These are phyloP conservation scores for Platismatia glauca DNA, from an alignment of 495 filamentous ascomycete species.

Conservation along the genomic window DNA sequence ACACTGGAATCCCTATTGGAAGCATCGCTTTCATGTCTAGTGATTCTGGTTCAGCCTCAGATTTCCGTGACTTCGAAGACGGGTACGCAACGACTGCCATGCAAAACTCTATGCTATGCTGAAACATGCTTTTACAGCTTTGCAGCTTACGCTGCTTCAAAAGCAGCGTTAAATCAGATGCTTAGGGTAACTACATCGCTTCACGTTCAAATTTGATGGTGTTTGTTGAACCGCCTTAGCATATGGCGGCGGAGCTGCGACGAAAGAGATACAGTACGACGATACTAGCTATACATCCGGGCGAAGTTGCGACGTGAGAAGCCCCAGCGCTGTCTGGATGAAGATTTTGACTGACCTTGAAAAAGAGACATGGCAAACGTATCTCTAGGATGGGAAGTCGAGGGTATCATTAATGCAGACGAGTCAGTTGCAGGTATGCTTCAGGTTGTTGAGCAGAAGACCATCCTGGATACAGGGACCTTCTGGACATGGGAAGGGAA, in stretches of 20 bases:
- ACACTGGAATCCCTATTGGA: conserved; percentile 35
- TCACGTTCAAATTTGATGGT: neutral
- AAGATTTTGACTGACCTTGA: conserved; percentile 8
- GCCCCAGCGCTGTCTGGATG: neutral
- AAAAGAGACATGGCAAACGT: conserved; percentile 41
- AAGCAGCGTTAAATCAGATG: conserved; percentile 50
- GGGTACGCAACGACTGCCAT: conserved; percentile 27
- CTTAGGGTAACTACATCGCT: conserved; percentile 29
- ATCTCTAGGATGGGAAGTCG: conserved; percentile 40
- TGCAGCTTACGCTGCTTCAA: conserved; percentile 48
- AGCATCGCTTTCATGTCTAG: conserved; percentile 46
- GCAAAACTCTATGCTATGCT: neutral
- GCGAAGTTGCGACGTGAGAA: conserved; percentile 45
- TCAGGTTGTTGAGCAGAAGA: conserved; percentile 41
- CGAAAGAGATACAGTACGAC: conserved; percentile 38
- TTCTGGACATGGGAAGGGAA: conserved; percentile 50
- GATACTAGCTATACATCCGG: conserved; percentile 48
- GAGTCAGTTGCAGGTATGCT: conserved; percentile 45
- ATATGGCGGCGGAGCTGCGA: conserved; percentile 46
- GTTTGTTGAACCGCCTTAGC: conserved; percentile 24
- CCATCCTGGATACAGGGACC: conserved; percentile 39
- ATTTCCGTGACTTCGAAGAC: conserved; percentile 47
- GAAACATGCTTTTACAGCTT: conserved; percentile 28
- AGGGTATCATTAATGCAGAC: conserved; percentile 40
- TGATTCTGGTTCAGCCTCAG: conserved; percentile 38